Percentiles rank a stretch among this genome's conserved stretches.
phyloP scores from a whole-genome alignment of 495 filamentous ascomycete genomes.

The Xylaria sp. region DNA sequence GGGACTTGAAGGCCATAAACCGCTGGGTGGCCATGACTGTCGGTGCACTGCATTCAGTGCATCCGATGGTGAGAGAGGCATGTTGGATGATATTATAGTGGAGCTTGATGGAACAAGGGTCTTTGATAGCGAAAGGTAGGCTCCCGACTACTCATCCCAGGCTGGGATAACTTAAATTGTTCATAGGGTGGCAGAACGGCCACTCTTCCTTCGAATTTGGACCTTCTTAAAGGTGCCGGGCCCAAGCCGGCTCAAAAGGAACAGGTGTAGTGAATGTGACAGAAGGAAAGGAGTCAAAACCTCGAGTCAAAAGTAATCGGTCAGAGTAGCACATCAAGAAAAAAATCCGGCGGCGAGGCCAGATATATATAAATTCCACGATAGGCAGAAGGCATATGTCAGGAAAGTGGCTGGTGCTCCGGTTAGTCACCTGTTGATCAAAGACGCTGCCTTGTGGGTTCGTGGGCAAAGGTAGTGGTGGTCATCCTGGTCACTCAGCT shows the following conservation, averaged over 20 bases:
- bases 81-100: constrained; percentile 30
- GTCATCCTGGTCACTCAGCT: constrained; percentile 37
- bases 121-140: constrained; percentile 10
- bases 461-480: constrained; percentile 31
- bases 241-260: constrained; percentile 39
- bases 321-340: constrained; percentile 1
- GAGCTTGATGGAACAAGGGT: constrained; percentile 16
- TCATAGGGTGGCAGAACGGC: constrained; percentile 12
- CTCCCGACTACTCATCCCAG: constrained; percentile 16
- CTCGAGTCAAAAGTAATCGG: constrained; percentile 31
- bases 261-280: constrained; percentile 26
- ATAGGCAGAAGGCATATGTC: constrained; percentile 30
- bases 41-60: constrained; percentile 27
- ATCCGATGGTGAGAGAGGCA: constrained; percentile 37
- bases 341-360: background rate
- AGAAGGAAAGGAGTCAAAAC: constrained; percentile 29
- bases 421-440: constrained; percentile 40
- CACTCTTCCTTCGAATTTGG: constrained; percentile 26
- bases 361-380: constrained; percentile 36
- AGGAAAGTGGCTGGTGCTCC: constrained; percentile 30
- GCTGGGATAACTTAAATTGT: background rate
- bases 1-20: constrained; percentile 43
- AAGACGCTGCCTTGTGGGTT: constrained; percentile 41
- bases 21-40: constrained; percentile 34
- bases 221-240: constrained; percentile 36